Evolutionary conservation across 179 eudicot genomes (phyloP).

Genomic region (Pouteria campechiana): DNA sequence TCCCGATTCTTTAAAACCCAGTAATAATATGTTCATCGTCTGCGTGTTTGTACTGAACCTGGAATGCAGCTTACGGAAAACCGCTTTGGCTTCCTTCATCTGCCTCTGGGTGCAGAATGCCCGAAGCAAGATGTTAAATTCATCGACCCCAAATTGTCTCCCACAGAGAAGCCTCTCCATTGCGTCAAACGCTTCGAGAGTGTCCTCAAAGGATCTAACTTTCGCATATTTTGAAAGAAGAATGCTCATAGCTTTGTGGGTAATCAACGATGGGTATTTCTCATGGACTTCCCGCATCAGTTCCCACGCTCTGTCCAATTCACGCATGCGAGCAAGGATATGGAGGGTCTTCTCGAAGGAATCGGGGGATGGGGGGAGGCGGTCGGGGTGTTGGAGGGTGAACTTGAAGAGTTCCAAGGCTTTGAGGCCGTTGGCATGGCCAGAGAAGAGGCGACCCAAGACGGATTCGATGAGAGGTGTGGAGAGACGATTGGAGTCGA

Average conservation of each 20-base stretch:
- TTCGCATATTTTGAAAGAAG: slow-evolving; percentile 62
- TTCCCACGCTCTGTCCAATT: slow-evolving; percentile 83
- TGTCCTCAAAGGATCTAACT: slow-evolving; percentile 59
- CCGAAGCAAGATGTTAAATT: slow-evolving; percentile 74
- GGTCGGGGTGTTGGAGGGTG: slow-evolving; percentile 29
- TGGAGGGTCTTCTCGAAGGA: slow-evolving; percentile 79
- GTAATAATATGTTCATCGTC: slow-evolving; percentile 82
- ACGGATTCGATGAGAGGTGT: slow-evolving; percentile 48
- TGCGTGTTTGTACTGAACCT: slow-evolving; percentile 50
- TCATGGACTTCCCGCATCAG: slow-evolving; percentile 44
- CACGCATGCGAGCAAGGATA: slow-evolving; percentile 78
- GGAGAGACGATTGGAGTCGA: slow-evolving; percentile 34
- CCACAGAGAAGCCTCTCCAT: slow-evolving; percentile 53
- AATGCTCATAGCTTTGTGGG: slow-evolving; percentile 77
- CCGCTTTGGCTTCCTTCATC: slow-evolving; percentile 82
- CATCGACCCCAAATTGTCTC: slow-evolving; percentile 56
- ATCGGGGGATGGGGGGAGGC: slow-evolving; percentile 39
- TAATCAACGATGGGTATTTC: slow-evolving; percentile 42
- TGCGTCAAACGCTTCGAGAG: slow-evolving; percentile 67
- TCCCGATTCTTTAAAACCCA: slow-evolving; percentile 85
- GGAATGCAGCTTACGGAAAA: slow-evolving; percentile 51
- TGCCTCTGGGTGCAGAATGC: slow-evolving; percentile 76
- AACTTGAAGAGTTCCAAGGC: slow-evolving; percentile 74
- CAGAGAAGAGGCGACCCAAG: slow-evolving; percentile 61
- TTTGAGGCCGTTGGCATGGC: slow-evolving; percentile 79